phyloP scores from a whole-genome alignment of 345 rosid genomes.

The Psidium friedrichsthalianum region DNA sequence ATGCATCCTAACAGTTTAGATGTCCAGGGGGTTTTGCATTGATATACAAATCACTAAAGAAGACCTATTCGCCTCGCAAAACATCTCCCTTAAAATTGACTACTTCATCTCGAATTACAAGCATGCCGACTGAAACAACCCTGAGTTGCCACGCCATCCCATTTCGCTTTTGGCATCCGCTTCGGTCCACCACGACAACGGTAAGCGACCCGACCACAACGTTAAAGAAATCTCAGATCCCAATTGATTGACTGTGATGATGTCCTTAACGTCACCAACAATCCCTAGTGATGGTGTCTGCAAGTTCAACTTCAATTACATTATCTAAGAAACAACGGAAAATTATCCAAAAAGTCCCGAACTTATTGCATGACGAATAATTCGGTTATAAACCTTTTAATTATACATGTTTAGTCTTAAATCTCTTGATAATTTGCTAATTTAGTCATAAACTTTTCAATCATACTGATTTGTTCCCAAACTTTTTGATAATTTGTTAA shows the following conservation, averaged over 20 bases:
- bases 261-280: background rate
- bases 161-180: background rate
- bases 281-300: background rate
- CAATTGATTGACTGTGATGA: background rate
- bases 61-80: background rate
- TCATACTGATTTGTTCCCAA: no score
- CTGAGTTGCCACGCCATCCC: background rate
- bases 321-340: background rate
- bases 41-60: background rate
- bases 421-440: no score
- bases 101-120: background rate
- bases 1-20: background rate
- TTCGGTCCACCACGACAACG: background rate
- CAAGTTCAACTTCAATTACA: background rate
- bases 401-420: no score
- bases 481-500: no score
- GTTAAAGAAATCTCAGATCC: background rate
- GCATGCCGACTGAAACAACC: background rate
- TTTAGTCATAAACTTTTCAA: no score
- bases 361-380: fast-evolving
- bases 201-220: no score
- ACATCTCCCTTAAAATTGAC: background rate
- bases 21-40: background rate
- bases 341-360: no score
- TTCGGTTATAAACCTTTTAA: no score